Conservation (phyloP, 129 eudicot genomes). For the Calendula officinalis region DNA sequence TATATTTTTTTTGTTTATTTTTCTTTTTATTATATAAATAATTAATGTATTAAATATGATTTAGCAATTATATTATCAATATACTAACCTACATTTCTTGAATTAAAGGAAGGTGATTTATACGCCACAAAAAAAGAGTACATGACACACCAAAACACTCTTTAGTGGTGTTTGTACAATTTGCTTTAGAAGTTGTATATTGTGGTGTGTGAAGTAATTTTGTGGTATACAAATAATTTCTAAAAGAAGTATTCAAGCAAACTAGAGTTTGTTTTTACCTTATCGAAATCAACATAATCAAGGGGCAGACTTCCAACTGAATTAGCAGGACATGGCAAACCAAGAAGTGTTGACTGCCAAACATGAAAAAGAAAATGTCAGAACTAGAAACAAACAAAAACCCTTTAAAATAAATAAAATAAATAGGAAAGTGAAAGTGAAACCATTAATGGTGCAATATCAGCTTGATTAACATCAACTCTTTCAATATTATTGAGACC, state of each 20-base stretch:
- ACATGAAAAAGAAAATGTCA: slow-evolving; percentile 22
- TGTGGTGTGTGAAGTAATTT: too few relatives aligned
- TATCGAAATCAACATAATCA: slow-evolving; percentile 54
- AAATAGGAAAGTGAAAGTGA: slow-evolving; percentile 13
- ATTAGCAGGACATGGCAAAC: slow-evolving; percentile 94
- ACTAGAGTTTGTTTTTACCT: slow-evolving; percentile 39
- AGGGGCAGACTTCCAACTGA: slow-evolving; percentile 95
- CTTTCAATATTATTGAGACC: slow-evolving; percentile 80
- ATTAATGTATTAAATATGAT: too few relatives aligned
- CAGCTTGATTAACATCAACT: slow-evolving; percentile 98
- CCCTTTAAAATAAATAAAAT: background rate
- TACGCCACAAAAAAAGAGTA: too few relatives aligned
- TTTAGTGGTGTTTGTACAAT: too few relatives aligned
- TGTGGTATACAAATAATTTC: too few relatives aligned
- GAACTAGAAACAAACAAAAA: slow-evolving; percentile 15
- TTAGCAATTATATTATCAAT: too few relatives aligned
- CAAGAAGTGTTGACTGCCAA: slow-evolving; percentile 90
- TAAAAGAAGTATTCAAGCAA: background rate
- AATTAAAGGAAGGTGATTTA: too few relatives aligned
- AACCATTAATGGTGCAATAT: slow-evolving; percentile 98
- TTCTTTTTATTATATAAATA: too few relatives aligned
- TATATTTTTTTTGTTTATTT: too few relatives aligned
- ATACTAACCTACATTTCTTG: too few relatives aligned
- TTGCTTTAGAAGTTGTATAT: too few relatives aligned
- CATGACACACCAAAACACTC: too few relatives aligned